phyloP scores from a whole-genome alignment of 1,284 basidiomycete genomes.

The Rhodotorula sp. region DNA sequence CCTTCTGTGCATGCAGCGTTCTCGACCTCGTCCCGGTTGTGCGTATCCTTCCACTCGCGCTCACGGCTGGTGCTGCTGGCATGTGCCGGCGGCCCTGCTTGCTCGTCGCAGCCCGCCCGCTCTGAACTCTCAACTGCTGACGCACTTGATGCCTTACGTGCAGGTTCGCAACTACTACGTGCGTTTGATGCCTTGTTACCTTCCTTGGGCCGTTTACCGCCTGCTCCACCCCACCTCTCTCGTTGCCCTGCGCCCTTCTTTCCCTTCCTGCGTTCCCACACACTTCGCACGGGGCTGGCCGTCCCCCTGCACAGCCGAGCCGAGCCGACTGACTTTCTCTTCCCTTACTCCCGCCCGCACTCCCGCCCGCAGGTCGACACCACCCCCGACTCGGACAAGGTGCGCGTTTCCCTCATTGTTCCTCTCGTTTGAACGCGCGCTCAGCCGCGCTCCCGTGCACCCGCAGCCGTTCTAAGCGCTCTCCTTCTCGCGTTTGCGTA shows the following conservation, averaged over 20 bases:
- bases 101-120: no score
- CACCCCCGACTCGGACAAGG: constrained; percentile 30
- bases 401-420: neutral
- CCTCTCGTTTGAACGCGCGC: no score
- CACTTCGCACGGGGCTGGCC: neutral
- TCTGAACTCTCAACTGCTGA: no score
- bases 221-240: no score
- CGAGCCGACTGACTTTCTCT: neutral
- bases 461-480: constrained; percentile 11
- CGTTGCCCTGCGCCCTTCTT: no score
- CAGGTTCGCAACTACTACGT: constrained; percentile 15
- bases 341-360: no score
- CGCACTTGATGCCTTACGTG: neutral
- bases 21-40: constrained; percentile 1
- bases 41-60: neutral
- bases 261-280: no score
- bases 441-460: neutral
- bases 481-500: neutral
- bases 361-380: constrained; percentile 6
- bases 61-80: neutral
- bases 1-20: neutral
- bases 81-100: no score
- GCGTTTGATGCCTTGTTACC: neutral
- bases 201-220: no score
- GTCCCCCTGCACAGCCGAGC: neutral